Percentiles rank a stretch among this genome's conserved stretches.
Conservation (phyloP, 2,329 filamentous ascomycete genomes). For the Penicillium vulpinum region DNA sequence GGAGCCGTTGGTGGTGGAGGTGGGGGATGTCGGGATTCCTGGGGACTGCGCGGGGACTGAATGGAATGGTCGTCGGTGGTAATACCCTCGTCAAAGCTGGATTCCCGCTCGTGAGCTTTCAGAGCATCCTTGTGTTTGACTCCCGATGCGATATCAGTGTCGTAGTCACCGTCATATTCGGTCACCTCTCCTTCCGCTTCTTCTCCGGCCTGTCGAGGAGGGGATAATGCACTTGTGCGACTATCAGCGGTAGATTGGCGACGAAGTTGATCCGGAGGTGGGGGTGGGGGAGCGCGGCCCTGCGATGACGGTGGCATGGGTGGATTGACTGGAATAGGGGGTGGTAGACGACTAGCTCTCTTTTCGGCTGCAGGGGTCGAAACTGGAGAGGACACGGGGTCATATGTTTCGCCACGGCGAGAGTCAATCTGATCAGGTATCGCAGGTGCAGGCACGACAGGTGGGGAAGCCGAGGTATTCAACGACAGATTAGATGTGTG, state of each 20-base stretch:
- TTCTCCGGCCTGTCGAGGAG: conserved; percentile 51
- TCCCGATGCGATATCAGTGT: conserved; percentile 93
- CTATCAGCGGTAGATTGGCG: conserved; percentile 62
- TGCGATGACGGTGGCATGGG: conserved; percentile 48
- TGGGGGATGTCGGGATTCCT: conserved; percentile 43
- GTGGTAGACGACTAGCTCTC: conserved; percentile 46
- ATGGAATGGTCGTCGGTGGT: conserved; percentile 56
- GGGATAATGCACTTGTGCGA: conserved; percentile 41
- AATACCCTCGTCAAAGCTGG: conserved; percentile 70
- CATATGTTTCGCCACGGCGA: conserved; percentile 41
- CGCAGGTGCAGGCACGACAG: conserved; percentile 50
- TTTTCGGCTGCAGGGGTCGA: conserved; percentile 39
- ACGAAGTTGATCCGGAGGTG: conserved; percentile 53
- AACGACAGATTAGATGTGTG: conserved; percentile 49
- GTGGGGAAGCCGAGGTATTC: conserved; percentile 45
- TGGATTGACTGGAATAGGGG: conserved; percentile 41
- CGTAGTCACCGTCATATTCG: conserved; percentile 96
- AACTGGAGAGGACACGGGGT: conserved; percentile 45
- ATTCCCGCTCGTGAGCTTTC: conserved; percentile 75
- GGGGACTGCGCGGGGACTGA: conserved; percentile 48
- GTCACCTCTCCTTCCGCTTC: conserved; percentile 78
- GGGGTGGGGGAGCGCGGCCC: conserved; percentile 66
- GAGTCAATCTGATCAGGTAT: conserved; percentile 41
- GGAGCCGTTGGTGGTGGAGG: conserved; percentile 61
- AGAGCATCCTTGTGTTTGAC: conserved; percentile 92